Evolutionary conservation across 169 alveolate species (phyloP), one percentile per base, ranked within the genome.

Genomic region (Cryptosporidium ubiquitum): DNA sequence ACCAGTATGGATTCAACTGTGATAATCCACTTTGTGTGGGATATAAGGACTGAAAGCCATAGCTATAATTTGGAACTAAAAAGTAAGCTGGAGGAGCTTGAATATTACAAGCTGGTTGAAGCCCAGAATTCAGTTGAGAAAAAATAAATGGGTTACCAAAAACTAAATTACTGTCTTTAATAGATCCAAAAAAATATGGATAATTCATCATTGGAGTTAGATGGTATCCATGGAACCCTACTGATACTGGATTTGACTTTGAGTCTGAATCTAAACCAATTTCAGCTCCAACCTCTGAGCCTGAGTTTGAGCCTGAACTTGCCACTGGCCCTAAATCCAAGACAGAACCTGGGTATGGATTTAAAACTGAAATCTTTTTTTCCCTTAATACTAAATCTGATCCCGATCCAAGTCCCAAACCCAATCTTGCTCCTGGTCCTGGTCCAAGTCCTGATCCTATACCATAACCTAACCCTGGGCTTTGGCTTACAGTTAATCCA

Each of bases 51-150:
- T 29, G 68, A 33, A 73, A 14, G 18, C 47, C 52, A 40, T 55
- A 55, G 35, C 4, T 73, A 31, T 73, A 73, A 73, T 58, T 73
- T 35, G 71, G 85, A 51, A 73, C 35, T 35, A 52, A 12, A 39
- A 29, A 73, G 55, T 73, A 73, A 9, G 71, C 42, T 16, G 49
- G 70, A 35, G 69, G 61, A 33, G 10, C n/a, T 23, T 52, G 70
- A 23, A 37, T 14, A n/a, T 37, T 37, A 26, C 5, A 31, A 35
- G 71, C 71, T 33, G 71, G 14, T 16, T 64, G 71, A 35, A 64
- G 20, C 2, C 2, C n/a, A 6, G 71, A 29, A 37, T 31, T 33
- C 10, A 64, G 51, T 10, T 64, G 71, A n/a, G 42, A 6, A 35
- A 31, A 64, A 5, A 64, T 5, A 33, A 64, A 33, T 33, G 71